Evolutionary conservation across 768 basidiomycete genomes (phyloP).

Genomic region (Kondoa malvinella): DNA sequence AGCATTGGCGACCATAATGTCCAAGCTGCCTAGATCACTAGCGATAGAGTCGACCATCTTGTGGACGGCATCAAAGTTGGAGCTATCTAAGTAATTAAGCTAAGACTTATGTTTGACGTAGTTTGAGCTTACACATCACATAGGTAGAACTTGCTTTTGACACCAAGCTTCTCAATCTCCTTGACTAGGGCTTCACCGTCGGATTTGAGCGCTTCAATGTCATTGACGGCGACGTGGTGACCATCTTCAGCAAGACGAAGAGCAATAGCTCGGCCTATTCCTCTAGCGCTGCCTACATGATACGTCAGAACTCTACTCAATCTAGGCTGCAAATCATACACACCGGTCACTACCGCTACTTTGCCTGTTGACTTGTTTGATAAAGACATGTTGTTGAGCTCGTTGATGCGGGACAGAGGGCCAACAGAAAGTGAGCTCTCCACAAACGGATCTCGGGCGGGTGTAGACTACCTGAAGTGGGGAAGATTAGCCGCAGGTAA

Average conservation of each 20-base stretch:
- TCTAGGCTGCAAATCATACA: not conserved
- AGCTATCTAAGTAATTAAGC: not conserved
- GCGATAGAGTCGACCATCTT: slow-evolving; percentile 15
- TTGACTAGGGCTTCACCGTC: slow-evolving; percentile 14
- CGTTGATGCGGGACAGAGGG: not conserved
- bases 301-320: not conserved
- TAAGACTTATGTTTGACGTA: not conserved
- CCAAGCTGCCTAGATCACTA: slow-evolving; percentile 8
- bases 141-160: slow-evolving; percentile 9
- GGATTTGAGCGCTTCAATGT: slow-evolving; percentile 6
- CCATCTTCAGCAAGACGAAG: slow-evolving; percentile 18
- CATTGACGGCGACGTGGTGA: slow-evolving; percentile 19
- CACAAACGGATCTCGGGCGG: too few relatives aligned
- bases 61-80: slow-evolving; percentile 10
- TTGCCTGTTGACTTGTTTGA: not conserved
- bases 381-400: too few relatives aligned
- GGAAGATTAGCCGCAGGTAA: too few relatives aligned
- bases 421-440: not conserved
- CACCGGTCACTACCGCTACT: not conserved
- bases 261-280: slow-evolving; percentile 19
- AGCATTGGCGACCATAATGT: slow-evolving; percentile 18
- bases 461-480: too few relatives aligned
- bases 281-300: slow-evolving; percentile 1
- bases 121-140: slow-evolving; percentile 4
- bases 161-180: slow-evolving; percentile 14